Evolutionary conservation across 2,329 filamentous ascomycete species (phyloP).

Genomic region (Fusarium avenaceum): DNA sequence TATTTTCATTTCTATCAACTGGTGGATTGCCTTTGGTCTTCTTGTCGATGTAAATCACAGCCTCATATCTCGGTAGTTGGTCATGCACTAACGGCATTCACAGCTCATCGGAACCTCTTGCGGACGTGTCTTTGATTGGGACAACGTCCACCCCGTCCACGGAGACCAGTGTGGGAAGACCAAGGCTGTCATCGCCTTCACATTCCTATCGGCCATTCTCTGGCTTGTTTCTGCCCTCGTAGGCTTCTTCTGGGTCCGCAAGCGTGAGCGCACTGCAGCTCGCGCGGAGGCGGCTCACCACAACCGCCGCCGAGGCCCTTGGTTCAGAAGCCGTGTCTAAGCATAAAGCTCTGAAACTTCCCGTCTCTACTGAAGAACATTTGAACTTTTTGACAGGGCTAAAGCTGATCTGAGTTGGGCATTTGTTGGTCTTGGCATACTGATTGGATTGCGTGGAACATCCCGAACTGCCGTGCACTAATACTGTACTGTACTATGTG

Average conservation of each 20-base stretch:
- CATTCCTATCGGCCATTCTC: constrained; percentile 77
- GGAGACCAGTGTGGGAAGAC: constrained; percentile 72
- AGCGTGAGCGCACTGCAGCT: constrained; percentile 54
- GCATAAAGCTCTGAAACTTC: constrained; percentile 6
- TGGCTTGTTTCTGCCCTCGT: constrained; percentile 77
- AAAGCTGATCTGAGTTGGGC: constrained; percentile 8
- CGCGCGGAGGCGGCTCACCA: constrained; percentile 49
- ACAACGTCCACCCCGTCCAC: constrained; percentile 60
- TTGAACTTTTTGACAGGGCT: constrained; percentile 1
- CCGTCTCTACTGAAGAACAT: constrained; percentile 22
- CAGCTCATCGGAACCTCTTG: constrained; percentile 63
- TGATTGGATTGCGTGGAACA: constrained; percentile 30
- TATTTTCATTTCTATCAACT: constrained; percentile 75
- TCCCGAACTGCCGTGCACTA: constrained; percentile 30
- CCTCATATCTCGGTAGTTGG: not conserved
- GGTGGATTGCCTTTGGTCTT: constrained; percentile 78
- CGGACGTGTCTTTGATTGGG: constrained; percentile 72
- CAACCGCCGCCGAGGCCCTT: constrained; percentile 52
- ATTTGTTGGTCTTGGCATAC: constrained; percentile 23
- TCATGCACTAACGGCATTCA: constrained; percentile 22
- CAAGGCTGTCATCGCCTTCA: constrained; percentile 79
- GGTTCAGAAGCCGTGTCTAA: constrained; percentile 62
- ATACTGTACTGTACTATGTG: constrained; percentile 1
- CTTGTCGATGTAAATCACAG: constrained; percentile 68
- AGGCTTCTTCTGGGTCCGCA: constrained; percentile 67